phyloP scores from a whole-genome alignment of 2,329 filamentous ascomycete genomes.

The Colletotrichum tamarilloi region DNA sequence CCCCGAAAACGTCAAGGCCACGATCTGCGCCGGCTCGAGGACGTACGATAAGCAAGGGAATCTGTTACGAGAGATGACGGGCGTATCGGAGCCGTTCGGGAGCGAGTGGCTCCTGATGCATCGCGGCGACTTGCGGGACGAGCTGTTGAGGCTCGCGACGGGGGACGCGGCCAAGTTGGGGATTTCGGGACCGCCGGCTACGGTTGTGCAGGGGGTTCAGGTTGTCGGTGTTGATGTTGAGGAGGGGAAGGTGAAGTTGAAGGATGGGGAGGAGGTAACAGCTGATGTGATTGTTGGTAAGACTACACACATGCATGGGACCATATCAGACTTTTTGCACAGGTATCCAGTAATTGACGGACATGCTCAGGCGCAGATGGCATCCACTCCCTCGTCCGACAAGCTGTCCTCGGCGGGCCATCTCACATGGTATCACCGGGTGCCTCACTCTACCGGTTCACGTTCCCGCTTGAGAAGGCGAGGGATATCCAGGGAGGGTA shows the following conservation, averaged over 20 bases:
- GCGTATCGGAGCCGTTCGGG: constrained; percentile 28
- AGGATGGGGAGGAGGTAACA: not conserved
- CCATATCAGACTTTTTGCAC: too few relatives aligned
- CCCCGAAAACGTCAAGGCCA: not conserved
- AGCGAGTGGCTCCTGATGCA: constrained; percentile 31
- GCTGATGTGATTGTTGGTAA: constrained; percentile 28
- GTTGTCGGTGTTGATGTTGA: constrained; percentile 19
- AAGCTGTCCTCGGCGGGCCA: constrained; percentile 1
- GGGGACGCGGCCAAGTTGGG: constrained; percentile 26
- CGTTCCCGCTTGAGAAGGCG: constrained; percentile 9
- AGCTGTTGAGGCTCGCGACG: constrained; percentile 19
- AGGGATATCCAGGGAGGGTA: constrained; percentile 9
- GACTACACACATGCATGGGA: not conserved
- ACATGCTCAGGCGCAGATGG: constrained; percentile 17
- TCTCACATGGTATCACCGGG: constrained; percentile 3
- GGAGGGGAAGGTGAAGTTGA: constrained; percentile 6
- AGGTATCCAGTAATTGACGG: not conserved
- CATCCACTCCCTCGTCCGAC: constrained; percentile 25
- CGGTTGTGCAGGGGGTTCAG: not conserved
- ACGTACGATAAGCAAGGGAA: constrained; percentile 28
- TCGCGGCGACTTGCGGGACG: constrained; percentile 6
- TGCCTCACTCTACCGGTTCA: constrained; percentile 26
- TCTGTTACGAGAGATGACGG: constrained; percentile 25
- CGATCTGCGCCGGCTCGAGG: constrained; percentile 20
- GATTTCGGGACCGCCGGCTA: constrained; percentile 18